These are phyloP conservation scores for Pleurotus giganteus DNA, from an alignment of 768 basidiomycete genomes.

Conservation along the genomic window DNA sequence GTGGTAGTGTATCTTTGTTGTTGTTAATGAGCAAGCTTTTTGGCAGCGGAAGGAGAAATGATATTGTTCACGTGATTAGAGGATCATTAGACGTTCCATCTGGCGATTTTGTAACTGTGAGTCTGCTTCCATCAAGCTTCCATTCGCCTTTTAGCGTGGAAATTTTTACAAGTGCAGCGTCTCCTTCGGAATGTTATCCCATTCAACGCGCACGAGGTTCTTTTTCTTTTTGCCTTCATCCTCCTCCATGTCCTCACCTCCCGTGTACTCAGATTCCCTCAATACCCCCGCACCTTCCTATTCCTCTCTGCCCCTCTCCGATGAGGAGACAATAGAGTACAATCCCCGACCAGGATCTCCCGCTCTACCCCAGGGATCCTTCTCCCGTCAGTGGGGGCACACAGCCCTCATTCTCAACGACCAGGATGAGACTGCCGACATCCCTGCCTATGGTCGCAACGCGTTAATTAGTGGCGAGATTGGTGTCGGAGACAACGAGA, in stretches of 20 bases:
- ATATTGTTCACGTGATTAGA: not conserved
- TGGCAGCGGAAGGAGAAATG: not conserved
- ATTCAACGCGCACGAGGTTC: not conserved
- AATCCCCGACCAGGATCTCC: constrained; percentile 30
- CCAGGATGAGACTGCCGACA: constrained; percentile 27
- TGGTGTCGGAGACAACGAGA: constrained; percentile 25
- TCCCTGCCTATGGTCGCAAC: constrained; percentile 35
- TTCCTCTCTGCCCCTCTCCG: constrained; percentile 27
- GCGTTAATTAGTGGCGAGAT: constrained; percentile 34
- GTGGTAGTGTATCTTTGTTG: not conserved
- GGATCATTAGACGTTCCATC: constrained; percentile 8
- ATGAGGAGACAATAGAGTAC: constrained; percentile 36
- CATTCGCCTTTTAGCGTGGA: constrained; percentile 10
- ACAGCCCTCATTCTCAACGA: constrained; percentile 35
- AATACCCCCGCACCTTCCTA: constrained; percentile 27
- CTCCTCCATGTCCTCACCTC: constrained; percentile 1
- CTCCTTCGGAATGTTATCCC: constrained; percentile 11
- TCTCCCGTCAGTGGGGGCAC: constrained; percentile 30
- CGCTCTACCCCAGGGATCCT: constrained; percentile 20
- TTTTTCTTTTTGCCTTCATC: constrained; percentile 1
- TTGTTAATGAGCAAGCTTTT: too few species aligned
- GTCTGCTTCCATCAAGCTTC: constrained; percentile 6
- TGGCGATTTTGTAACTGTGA: not conserved
- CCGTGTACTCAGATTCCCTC: constrained; percentile 13
- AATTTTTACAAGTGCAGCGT: constrained; percentile 8